Base-by-base conservation (phyloP, 495 filamentous ascomycete genomes). In the Talaromyces adpressus region DNA sequence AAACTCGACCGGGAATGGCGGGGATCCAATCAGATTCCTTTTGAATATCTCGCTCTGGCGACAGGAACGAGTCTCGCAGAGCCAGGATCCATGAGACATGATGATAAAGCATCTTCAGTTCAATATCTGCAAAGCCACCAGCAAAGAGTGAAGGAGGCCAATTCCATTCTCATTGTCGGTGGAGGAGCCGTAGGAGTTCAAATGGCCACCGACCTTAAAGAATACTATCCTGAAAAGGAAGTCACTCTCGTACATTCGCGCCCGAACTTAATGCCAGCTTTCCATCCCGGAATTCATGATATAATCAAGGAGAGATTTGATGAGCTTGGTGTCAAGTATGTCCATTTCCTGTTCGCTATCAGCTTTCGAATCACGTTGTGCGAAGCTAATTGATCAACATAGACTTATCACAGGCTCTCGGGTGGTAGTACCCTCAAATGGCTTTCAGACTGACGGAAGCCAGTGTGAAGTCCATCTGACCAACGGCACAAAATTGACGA, bases 141-240 rank as follows among this genome's bases (percentile, higher is more conserved):
- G 58, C 66, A 64, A 1, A 67, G 70, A 25, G 67, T 76, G 2
- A 72, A 77, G 58, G 47, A 63, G 5, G 67, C 81, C 2, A 67
- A 75, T 25, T 78, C 77, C 0, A 77, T 88, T 58, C 72, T 82
- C 5, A 77, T 89, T 20, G 78, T 86, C 1, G 86, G 86, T 3
- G 86, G 83, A 1, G 86, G 86, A 1, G 82, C 85, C 4, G 84
- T 85, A 0, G 85, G 85, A 1, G 79, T 88, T 0, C 81, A 89
- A 70, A 71, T 87, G 68, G 84, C 84, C 0, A 78, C 80, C 4
- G 86, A 89, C 66, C 72, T 85, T 51, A 87, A 87, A 72, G 79
- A 77, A 20, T 72, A 74, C 20, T 86, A 83, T 62, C 83, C 81
- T 0, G 81, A 84, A 0, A 87, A 87, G 71, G 71, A 79, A 4